Conservation (phyloP, 108 stramenopile species). For the Epithemia pelagica region DNA sequence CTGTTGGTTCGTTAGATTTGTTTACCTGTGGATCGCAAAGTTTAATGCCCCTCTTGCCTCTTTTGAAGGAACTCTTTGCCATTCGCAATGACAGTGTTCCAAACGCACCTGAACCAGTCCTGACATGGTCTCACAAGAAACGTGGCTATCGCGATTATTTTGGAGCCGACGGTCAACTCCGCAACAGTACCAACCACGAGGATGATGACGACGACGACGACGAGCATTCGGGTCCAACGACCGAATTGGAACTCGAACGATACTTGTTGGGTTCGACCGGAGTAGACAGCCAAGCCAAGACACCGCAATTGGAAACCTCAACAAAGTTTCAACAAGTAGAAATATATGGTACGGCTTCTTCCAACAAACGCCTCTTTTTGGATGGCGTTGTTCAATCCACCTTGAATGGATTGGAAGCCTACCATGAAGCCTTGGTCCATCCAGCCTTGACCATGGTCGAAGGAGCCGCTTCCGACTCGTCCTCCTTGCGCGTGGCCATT, state of each 20-base stretch:
- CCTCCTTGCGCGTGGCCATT: slow-evolving; percentile 85
- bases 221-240: too few relatives aligned
- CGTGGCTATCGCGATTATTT: slow-evolving; percentile 54
- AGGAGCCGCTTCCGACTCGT: slow-evolving; percentile 58
- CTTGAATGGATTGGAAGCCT: slow-evolving; percentile 56
- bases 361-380: slow-evolving; percentile 54
- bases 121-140: slow-evolving; percentile 72
- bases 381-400: slow-evolving; percentile 66
- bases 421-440: slow-evolving; percentile 92
- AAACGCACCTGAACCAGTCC: slow-evolving; percentile 17
- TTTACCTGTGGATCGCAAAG: slow-evolving; percentile 73
- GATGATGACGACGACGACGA: slow-evolving; percentile 17
- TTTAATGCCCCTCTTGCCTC: slow-evolving; percentile 49
- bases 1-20: too few relatives aligned
- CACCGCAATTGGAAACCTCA: slow-evolving; percentile 75
- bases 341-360: slow-evolving; percentile 54
- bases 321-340: slow-evolving; percentile 28
- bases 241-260: too few relatives aligned
- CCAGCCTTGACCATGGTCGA: slow-evolving; percentile 89
- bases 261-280: background rate
- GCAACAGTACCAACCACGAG: slow-evolving; percentile 24
- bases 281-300: slow-evolving; percentile 45
- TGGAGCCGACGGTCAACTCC: slow-evolving; percentile 21
- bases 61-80: slow-evolving; percentile 62
- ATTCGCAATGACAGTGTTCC: slow-evolving; percentile 15